Base-by-base conservation (phyloP, 306 rosid genomes). In the Inga laurina region DNA sequence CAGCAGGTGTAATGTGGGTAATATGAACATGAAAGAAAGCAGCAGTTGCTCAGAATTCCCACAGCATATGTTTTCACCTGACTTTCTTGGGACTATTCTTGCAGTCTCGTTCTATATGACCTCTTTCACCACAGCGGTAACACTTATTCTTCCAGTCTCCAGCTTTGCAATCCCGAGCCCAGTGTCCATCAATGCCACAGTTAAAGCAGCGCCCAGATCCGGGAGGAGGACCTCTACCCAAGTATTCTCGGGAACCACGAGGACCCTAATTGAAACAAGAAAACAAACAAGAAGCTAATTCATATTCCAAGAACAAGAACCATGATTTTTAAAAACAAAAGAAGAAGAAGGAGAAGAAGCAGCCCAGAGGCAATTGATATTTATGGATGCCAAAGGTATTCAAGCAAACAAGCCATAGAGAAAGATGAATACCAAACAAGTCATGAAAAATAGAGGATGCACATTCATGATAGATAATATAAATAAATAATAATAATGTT, bases 121-220 rank as follows among this genome's bases (percentile, higher is more conserved):
- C 94, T 75, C 95, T 88, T 61, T 92, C 97, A 48, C 97, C 97
- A 86, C 97, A 90, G 41, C 94, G 92, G 82, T 90, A 92, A 73
- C 97, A 92, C 70, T 89, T 92, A 77, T 92, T 92, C 86, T 92
- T 92, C 97, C 97, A 90, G 73, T 90, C 94, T 34, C 96, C 93
- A 72, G 95, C 93, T 79, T 89, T 89, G 83, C 95, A 91, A 77
- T 91, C 95, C 57, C 95, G 93, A 39, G 95, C 95, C 95, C 95
- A 91, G 34, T 91, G 95, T 19, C 95, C 95, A 83, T 91, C 95
- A 82, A 90, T 59, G 48, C 95, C 95, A 10, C 95, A 90, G 56
- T 91, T 90, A 73, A 91, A 91, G 87, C 95, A 91, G 73, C 95
- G 93, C 3, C 95, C 95, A 70, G 95, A 83, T 69, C 95, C 95